phyloP scores from a whole-genome alignment of 2,329 filamentous ascomycete genomes.

The Penicillium sp. region DNA sequence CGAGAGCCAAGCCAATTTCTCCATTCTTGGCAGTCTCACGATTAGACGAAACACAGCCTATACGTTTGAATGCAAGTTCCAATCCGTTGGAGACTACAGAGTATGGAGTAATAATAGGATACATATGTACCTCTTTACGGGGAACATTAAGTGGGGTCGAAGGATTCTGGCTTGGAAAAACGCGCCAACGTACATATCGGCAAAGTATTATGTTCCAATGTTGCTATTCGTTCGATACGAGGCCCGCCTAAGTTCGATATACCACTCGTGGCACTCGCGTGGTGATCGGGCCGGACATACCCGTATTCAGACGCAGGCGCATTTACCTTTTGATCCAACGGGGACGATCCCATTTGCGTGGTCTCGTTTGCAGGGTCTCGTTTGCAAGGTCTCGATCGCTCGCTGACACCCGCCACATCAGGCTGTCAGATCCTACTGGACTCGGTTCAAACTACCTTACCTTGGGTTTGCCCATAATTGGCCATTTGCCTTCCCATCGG shows the following conservation, averaged over 20 bases:
- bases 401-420: constrained; percentile 15
- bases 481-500: constrained; percentile 16
- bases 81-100: background rate
- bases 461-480: constrained; percentile 7
- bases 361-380: constrained; percentile 2
- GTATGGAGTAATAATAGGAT: background rate
- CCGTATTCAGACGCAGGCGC: constrained; percentile 6
- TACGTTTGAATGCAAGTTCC: constrained; percentile 8
- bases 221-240: constrained; percentile 16
- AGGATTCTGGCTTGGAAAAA: constrained; percentile 9
- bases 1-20: constrained; percentile 3
- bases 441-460: constrained; percentile 2
- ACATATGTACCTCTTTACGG: background rate
- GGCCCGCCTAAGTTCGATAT: constrained; percentile 4
- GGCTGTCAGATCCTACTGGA: constrained; percentile 12
- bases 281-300: constrained; percentile 8
- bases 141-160: constrained; percentile 7
- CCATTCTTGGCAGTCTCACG: constrained; percentile 6
- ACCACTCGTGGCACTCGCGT: constrained; percentile 10
- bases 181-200: constrained; percentile 4
- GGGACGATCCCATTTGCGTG: background rate
- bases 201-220: constrained; percentile 2
- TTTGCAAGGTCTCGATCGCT: constrained; percentile 14
- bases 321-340: background rate
- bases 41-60: constrained; percentile 9